Base-by-base conservation (phyloP, 192 early-diverging fungal genomes). In the Glomus cerebriforme region DNA sequence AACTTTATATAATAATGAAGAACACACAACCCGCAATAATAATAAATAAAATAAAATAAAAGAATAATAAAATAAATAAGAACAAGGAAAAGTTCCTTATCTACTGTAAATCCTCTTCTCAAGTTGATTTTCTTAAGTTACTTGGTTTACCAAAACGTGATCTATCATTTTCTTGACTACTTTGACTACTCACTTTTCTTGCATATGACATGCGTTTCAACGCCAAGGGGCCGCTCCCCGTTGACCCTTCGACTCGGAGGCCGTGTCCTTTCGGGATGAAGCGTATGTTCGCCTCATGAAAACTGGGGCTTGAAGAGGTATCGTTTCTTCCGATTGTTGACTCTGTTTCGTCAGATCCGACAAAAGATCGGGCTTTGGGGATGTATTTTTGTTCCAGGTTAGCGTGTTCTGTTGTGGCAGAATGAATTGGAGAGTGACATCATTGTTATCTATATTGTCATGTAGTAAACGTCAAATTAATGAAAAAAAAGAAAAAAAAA, bases 401-500 rank as follows among this genome's bases (percentile, higher is more conserved):
- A 78, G 77, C 77, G 77, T 78, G 77, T 78, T 78, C 77, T 78
- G 77, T 78, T 64, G 26, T 78, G 77, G 77, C 77, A 78, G 77
- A 78, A 78, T 78, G 77, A 78, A 78, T 78, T 78, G 77, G 77
- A 78, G 77, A 78, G 77, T 78, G 77, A 69, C 77, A 78, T 78
- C 77, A 78, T 65, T 78, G 77, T 78, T 78, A 78, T 78, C 77
- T 78, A 78, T 78, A 78, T 71, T 17, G 54, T 74, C 73, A 49
- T 67, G 12, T 49, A 71, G 43, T 71, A 71, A 59, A 64, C 59
- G n/a, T 45, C 35, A 60, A 64, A 37, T 43, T 58, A 69, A 78
- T 69, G 37, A 69, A 59, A 31, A 59, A 31, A 78, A 27, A 69
- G 58, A 78, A 77, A 32, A 35, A 37, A 59, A 78, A 32, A n/a